These are phyloP conservation scores for Miscanthus sacchariflorus DNA, from an alignment of 202 grass and related monocot species.

Conservation along the genomic window DNA sequence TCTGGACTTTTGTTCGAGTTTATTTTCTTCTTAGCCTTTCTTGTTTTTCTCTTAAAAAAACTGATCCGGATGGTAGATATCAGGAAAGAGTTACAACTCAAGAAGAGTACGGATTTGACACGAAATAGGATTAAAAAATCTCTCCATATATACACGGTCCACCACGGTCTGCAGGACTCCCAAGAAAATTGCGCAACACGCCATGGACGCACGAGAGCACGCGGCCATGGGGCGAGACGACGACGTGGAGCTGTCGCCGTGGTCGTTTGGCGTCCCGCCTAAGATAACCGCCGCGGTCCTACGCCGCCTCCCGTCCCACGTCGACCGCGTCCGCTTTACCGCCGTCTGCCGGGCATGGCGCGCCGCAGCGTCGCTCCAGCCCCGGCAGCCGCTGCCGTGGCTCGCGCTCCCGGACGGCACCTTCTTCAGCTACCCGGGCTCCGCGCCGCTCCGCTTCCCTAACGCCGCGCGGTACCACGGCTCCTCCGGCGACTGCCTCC, in stretches of 20 bases:
- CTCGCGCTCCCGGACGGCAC: not conserved
- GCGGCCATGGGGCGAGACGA: not conserved
- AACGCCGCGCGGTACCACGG: not conserved
- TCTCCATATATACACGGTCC: no score
- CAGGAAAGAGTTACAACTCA: no score
- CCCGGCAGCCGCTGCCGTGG: not conserved
- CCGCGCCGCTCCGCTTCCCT: not conserved
- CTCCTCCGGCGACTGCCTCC: constrained; percentile 16
- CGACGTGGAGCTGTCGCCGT: not conserved
- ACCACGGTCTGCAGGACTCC: no score
- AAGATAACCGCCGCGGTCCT: not conserved
- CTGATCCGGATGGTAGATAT: no score
- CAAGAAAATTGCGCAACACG: no score
- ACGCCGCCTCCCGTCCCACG: constrained; percentile 3
- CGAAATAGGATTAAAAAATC: no score
- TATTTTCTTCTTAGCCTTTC: no score
- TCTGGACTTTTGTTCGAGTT: no score
- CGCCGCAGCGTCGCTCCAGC: not conserved
- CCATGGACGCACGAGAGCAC: not conserved
- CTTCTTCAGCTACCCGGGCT: not conserved
- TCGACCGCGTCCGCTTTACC: constrained; percentile 17
- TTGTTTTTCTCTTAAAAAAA: no score
- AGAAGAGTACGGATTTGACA: no score
- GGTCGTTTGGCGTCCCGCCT: not conserved
- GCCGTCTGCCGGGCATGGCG: not conserved